A percentile compares a stretch with the other conserved stretches of the same genome.
Conservation (phyloP, 768 basidiomycete species). For the Tremella yokohamensis region DNA sequence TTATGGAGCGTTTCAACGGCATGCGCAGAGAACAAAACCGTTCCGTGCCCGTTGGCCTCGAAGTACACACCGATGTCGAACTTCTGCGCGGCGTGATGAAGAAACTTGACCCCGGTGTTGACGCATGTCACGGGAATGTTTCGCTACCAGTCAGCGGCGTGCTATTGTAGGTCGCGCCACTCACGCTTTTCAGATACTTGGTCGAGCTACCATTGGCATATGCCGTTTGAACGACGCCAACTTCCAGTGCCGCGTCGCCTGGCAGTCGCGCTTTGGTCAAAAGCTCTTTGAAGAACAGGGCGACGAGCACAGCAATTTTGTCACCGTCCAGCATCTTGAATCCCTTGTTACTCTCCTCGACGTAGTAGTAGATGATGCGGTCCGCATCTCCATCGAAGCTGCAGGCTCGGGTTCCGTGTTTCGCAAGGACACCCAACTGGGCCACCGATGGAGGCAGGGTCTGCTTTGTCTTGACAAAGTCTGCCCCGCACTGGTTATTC, state of each 20-base stretch:
- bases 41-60: constrained; percentile 98
- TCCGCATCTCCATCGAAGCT: constrained; percentile 98
- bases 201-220: constrained; percentile 98
- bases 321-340: constrained; percentile 97
- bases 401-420: constrained; percentile 70
- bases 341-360: constrained; percentile 46
- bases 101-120: constrained; percentile 92
- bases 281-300: constrained; percentile 85
- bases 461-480: constrained; percentile 93
- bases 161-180: constrained; percentile 7
- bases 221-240: constrained; percentile 96
- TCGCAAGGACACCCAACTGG: constrained; percentile 50
- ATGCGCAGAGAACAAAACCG: constrained; percentile 81
- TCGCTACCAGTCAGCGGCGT: constrained; percentile 56
- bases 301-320: constrained; percentile 91
- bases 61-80: constrained; percentile 98
- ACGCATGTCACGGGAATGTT: constrained; percentile 86
- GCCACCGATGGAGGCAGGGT: constrained; percentile 73
- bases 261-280: constrained; percentile 77
- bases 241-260: constrained; percentile 66
- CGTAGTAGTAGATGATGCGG: constrained; percentile 90
- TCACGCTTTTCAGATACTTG: constrained; percentile 67
- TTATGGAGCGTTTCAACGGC: constrained; percentile 63
- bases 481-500: constrained; percentile 87
- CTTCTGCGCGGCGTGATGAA: constrained; percentile 93